These are phyloP conservation scores for Skeletonema marinoi DNA, from an alignment of 108 stramenopile species.

Conservation along the genomic window DNA sequence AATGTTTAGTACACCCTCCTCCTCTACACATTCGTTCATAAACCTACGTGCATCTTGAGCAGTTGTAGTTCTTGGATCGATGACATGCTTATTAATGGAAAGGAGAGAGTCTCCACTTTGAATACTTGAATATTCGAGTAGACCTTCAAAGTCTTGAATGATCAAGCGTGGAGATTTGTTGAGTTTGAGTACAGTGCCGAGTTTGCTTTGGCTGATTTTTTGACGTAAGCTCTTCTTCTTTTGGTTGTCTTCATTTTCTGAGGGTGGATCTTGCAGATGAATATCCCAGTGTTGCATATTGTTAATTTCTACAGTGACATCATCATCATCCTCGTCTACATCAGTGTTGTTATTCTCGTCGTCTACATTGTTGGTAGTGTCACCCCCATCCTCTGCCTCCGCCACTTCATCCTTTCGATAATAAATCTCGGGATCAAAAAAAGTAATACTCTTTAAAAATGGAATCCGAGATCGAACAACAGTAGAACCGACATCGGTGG, in stretches of 20 bases:
- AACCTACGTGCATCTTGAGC: constrained; percentile 22
- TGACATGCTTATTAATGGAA: constrained; percentile 32
- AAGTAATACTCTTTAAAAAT: constrained; percentile 39
- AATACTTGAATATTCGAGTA: constrained; percentile 26
- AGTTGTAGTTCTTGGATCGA: constrained; percentile 8
- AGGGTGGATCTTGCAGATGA: neutral
- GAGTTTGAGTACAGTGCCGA: neutral
- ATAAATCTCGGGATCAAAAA: constrained; percentile 7
- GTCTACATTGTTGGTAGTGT: neutral
- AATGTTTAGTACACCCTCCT: constrained; percentile 32
- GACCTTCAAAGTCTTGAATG: constrained; percentile 2
- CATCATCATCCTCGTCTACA: constrained; percentile 10
- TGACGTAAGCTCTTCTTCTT: neutral
- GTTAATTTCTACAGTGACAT: neutral
- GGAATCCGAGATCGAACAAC: constrained; percentile 34
- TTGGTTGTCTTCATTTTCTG: too few species aligned
- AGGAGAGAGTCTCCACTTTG: constrained; percentile 35
- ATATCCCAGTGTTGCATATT: neutral
- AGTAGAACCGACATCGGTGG: constrained; percentile 42
- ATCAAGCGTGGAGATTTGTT: neutral
- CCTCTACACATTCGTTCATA: constrained; percentile 27
- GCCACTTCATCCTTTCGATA: neutral
- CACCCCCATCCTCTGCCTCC: neutral
- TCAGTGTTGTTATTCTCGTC: neutral
- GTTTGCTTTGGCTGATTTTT: neutral